Evolutionary conservation across 805 yeast species (phyloP), one percentile per base, ranked within the genome.

Genomic region (Kodamaea hsintzibuensis): DNA sequence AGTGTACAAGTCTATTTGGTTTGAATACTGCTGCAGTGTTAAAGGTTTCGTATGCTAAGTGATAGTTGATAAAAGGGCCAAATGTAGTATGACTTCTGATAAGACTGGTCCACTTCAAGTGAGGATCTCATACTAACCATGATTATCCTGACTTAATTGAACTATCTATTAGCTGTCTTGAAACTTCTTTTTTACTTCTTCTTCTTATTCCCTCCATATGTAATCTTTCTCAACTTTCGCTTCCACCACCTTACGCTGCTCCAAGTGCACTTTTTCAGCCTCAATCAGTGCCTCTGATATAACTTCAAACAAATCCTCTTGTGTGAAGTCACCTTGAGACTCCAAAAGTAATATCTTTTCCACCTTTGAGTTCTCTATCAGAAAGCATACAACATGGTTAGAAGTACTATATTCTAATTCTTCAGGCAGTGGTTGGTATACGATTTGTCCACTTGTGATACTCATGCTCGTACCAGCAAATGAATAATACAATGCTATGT

Each of bases 321-420:
- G 82, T 1, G 81, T 72, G 61, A 91, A 91, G 1, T 73, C 69
- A 3, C 98, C 98, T 50, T 78, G 72, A 52, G 93, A 85, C 57
- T 91, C 97, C 52, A 84, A 71, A 51, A 84, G 72, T n/a, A 92
- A 67, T 3, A 93, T 65, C 46, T 86, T 79, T 49, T 77, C 72
- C 1, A 84, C 80, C 38, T 73, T 68, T 4, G 78, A 78, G 47
- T 82, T 78, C 22, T 76, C 71, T 14, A 86, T 71, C 52, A 79
- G 82, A 62, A 82, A 85, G 12, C 86, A 89, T 6, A 85, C 74
- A 7, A 84, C 78, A 68, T 91, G 97, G 47, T 82, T 79, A 3
- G 96, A 86, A 30, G 60, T 66, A 3, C 86, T 74, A 1, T 52
- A 46, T 27, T 64, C 65, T 43, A 86, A 65, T 38, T 80, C 77